Evolutionary conservation across 352 stramenopile species (phyloP).

Genomic region (Nothophytophthora sp.): DNA sequence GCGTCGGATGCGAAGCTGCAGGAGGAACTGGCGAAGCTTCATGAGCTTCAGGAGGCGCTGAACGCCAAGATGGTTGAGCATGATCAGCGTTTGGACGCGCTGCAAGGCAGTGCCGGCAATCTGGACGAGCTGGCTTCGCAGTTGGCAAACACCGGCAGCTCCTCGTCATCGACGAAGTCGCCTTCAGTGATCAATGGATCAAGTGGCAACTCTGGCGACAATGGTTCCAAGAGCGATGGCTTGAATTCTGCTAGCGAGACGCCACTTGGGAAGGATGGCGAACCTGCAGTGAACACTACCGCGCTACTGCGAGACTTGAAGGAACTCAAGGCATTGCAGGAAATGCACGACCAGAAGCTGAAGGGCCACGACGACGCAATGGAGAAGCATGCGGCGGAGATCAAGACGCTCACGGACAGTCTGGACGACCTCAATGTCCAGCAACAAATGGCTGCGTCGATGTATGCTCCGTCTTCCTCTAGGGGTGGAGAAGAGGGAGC

Average conservation of each 20-base stretch:
- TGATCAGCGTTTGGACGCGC: slow-evolving; percentile 32
- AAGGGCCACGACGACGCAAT: slow-evolving; percentile 40
- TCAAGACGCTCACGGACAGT: slow-evolving; percentile 44
- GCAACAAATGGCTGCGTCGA: slow-evolving; percentile 38
- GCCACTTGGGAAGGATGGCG: slow-evolving; percentile 1
- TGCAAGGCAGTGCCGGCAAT: slow-evolving; percentile 33
- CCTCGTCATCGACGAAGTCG: neutral
- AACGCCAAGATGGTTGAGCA: slow-evolving; percentile 36
- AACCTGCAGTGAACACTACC: slow-evolving; percentile 12
- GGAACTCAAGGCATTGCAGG: slow-evolving; percentile 44
- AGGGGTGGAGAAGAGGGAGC: neutral
- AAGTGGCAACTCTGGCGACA: no score
- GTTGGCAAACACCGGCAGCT: slow-evolving; percentile 2
- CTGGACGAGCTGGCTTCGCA: slow-evolving; percentile 27
- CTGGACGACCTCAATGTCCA: slow-evolving; percentile 62
- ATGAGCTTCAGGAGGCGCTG: slow-evolving; percentile 37
- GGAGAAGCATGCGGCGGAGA: slow-evolving; percentile 49
- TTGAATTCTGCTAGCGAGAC: no score
- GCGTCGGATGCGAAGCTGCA: slow-evolving; percentile 43
- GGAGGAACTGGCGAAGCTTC: slow-evolving; percentile 40
- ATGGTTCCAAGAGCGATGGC: no score
- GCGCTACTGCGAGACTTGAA: slow-evolving; percentile 52
- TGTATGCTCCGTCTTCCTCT: slow-evolving; percentile 20
- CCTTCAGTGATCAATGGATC: no score
- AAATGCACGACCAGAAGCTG: slow-evolving; percentile 38